Base-by-base conservation (phyloP, 2,329 filamentous ascomycete genomes). In the Ilyonectria sp. region DNA sequence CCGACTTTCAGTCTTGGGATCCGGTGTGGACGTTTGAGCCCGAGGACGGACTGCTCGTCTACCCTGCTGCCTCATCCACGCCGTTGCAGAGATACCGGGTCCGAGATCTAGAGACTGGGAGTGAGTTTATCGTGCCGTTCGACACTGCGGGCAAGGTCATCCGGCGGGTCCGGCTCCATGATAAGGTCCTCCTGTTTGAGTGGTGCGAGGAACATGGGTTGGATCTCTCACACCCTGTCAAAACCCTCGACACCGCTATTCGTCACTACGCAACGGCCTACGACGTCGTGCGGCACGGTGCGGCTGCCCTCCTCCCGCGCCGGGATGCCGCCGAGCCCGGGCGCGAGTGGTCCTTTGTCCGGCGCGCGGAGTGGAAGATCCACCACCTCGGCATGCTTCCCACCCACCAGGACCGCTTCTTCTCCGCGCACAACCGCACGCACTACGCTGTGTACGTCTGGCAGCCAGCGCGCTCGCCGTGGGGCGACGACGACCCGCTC, bases 371-470 rank as follows among this genome's bases (percentile, higher is more conserved):
- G 75, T 91, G 87, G 86, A 87, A 87, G 73, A 86, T 65, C 15
- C 56, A 60, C 23, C 47, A 50, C 33, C 56, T 56, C 26, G 63
- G 63, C 33, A 33, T 60, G 55, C 84, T 87, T 1, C 74, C 90
- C 7, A 86, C 85, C 71, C 80, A 82, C n/a, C 79, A 82, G 44
- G 87, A 90, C 74, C 86, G 89, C n/a, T 90, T 91, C 82, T 90
- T 88, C 78, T 91, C 88, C 10, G 79, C 86, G 1, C 90, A 92
- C 75, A 90, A 82, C 54, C 74, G 82, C 15, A 87, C 83, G 0
- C 89, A 91, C 75, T 91, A 91, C 77, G 87, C 84, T 44, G 80
- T 90, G 15, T 91, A 91, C 76, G 82, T 87, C 31, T 91, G 89
- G 89, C 87, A 90, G 71, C 85, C 87, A 2, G 87, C 86, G 69